phyloP scores from a whole-genome alignment of 2,329 filamentous ascomycete species.

The Exserohilum rostratum region DNA sequence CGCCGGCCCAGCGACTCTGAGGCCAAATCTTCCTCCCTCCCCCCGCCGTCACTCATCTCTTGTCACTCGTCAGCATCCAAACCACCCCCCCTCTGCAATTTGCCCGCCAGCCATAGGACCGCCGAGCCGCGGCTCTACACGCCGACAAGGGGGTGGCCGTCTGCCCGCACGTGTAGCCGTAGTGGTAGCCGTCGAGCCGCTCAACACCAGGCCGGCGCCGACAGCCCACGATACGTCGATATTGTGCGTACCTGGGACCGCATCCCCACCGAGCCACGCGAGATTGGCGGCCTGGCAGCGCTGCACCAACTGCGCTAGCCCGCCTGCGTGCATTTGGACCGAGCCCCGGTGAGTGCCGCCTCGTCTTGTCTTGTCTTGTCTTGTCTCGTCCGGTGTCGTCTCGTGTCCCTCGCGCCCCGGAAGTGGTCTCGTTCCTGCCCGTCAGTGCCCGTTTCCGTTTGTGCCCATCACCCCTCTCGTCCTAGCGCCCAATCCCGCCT shows the following conservation, averaged over 20 bases:
- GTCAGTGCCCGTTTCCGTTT: neutral
- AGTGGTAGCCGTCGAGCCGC: slow-evolving; percentile 13
- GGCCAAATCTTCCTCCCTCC: no score
- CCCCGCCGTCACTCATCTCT: no score
- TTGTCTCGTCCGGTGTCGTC: neutral
- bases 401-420: neutral
- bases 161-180: neutral
- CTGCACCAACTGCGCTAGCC: slow-evolving; percentile 31
- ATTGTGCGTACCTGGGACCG: neutral
- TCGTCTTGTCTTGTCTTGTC: slow-evolving; percentile 12
- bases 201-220: slow-evolving; percentile 21
- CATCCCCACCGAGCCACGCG: slow-evolving; percentile 3
- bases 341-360: slow-evolving; percentile 14
- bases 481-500: neutral
- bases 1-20: no score
- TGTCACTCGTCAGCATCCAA: no score
- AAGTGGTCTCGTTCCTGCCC: neutral
- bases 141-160: neutral
- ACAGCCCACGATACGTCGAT: slow-evolving; percentile 11
- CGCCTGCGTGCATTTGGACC: slow-evolving; percentile 16
- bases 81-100: no score
- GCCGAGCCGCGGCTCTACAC: slow-evolving; percentile 2
- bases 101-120: neutral
- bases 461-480: neutral
- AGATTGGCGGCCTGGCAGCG: slow-evolving; percentile 10